Base-by-base conservation (phyloP, 179 eudicot species). In the Silene noctiflora region DNA sequence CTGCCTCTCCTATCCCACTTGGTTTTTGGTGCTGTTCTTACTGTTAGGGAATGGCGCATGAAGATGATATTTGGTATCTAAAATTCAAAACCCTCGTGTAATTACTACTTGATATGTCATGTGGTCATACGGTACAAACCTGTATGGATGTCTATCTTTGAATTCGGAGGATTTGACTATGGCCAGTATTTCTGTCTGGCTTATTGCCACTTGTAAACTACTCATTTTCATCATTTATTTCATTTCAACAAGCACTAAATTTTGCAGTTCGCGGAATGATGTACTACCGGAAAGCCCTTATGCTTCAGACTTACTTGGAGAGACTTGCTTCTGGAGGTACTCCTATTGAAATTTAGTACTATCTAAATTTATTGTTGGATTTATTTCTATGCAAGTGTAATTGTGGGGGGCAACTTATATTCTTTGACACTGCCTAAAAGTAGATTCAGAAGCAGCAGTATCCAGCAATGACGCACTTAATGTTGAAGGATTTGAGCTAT, bases 221-320 rank as follows among this genome's bases (percentile, higher is more conserved):
- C 69, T 71, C 59, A 27, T 21, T 72, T 55, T 73, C 64, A 62
- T 3, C 22, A 7, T 68, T 13, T 20, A 27, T 59, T 60, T 67
- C 35, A 22, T 6, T 66, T 67, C 16, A 56, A 35, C 46, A 29
- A 68, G 69, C 48, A 48, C 76, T 79, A 79, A 68, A 61, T 75
- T 67, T 77, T 84, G 56, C 92, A 96, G 99, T 96, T 82, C 94
- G 99, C 61, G 99, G 99, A 69, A 96, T 96, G 99, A 96, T 96
- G 97, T 96, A 96, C 86, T 93, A 96, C 77, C 87, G 99, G 72
- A 96, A 94, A 84, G 99, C 99, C 71, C 83, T 94, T 72, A 90
- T 96, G 94, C 98, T 96, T 68, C 98, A 96, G 81, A 83, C 92
- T 48, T 89, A 93, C 79, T 72, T 96, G 87, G 99, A 96, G 85